Base-by-base conservation (phyloP, 1,284 basidiomycete genomes). In the Coriolopsis trogii region DNA sequence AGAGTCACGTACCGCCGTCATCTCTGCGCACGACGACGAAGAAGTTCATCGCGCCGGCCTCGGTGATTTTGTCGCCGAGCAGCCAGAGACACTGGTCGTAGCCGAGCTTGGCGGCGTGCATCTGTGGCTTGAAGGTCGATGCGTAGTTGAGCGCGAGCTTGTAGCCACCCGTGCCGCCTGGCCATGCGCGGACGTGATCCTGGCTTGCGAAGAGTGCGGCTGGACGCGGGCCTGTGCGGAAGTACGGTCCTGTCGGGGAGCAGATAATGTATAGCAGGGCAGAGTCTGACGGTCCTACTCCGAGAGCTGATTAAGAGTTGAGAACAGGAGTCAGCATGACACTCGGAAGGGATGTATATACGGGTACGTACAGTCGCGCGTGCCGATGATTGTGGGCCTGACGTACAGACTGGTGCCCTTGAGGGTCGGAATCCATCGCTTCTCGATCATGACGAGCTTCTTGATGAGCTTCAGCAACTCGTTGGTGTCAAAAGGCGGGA, bases 321-420 rank as follows among this genome's bases (percentile, higher is more conserved):
- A 23, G 28, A 21, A 13, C 1, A n/a, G 3, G 9, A 21, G 6
- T 12, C 28, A 5, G 24, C n/a, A 12, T 29, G 23, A 20, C n/a
- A 18, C 20, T 20, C 3, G n/a, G 16, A 33, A n/a, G 18, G 49
- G n/a, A n/a, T n/a, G n/a, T n/a, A n/a, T n/a, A 26, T 63, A 69
- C 20, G 43, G 53, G 13, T 3, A 78, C 83, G 68, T 18, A 65
- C 94, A 92, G 8, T 83, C 67, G 20, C 88, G 84, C 0, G 93
- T 94, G 15, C 91, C 93, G 63, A 95, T 93, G 64, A 94, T 75
- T 1, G 89, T 91, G 4, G 91, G 91, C n/a, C 88, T 80, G 58
- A 93, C 78, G 72, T 94, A 95, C 26, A 95, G 73, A 47, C 87
- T 88, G 68, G 88, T 81, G n/a, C 86, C 91, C 1, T 81, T 75